Base-by-base conservation (phyloP, 148 eudicot species). In the Chenopodium album region DNA sequence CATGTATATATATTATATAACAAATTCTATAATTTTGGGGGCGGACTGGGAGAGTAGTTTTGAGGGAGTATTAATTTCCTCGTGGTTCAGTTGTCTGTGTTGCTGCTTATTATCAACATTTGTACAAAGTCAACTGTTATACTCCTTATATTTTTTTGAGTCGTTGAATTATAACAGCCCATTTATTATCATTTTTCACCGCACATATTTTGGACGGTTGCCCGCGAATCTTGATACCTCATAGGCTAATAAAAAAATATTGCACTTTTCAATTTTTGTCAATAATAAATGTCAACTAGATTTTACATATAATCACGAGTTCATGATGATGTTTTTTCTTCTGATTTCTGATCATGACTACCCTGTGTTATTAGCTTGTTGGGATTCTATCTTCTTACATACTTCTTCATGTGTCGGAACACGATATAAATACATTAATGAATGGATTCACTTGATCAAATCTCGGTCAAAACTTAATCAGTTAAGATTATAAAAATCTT, bases 181-280 rank as follows among this genome's bases (percentile, higher is more conserved):
- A 70, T 29, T 31, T 16, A 20, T 19, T 72, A 8, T 0, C 13
- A 22, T 22, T 37, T 19, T 37, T 19, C 50, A n/a, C 76, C 76
- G 76, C 76, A 44, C 48, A 72, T 11, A 37, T 2, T n/a, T 67
- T 67, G 76, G 52, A 72, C 76, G 76, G 76, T 46, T 11, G 50
- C 54, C 56, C 76, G 29, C 52, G 54, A 72, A 37, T 72, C 76
- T 22, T 37, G 56, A 52, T 64, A 29, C 31, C 11, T 64, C 31
- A 50, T 69, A 31, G 16, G 73, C 14, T 69, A 14, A 12, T 1
- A 29, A 31, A 5, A 37, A 37, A 37, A 37, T 37, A 37, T 32
- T 32, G 19, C 44, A 17, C 44, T 69, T 16, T 32, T 69, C 4
- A 48, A 0, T 32, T 69, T 32, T 69, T 44, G 1, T 31, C 10